Conservation (phyloP, 2,329 filamentous ascomycete species). For the Decorospora gaudefroyi region DNA sequence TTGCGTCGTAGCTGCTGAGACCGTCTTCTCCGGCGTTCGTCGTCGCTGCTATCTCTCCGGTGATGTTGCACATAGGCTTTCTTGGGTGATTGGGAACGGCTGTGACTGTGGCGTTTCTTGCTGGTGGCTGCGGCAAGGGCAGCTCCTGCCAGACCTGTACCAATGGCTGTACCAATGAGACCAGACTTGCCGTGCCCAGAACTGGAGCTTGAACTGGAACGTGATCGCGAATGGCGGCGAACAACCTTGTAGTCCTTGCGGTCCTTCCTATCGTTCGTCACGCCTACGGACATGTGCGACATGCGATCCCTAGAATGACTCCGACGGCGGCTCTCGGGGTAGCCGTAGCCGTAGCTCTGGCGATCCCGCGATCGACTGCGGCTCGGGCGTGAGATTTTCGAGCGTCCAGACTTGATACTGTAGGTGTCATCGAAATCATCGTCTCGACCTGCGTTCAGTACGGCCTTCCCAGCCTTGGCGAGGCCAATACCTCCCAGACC, state of each 20-base stretch:
- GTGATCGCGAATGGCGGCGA: constrained; percentile 34
- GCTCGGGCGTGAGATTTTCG: constrained; percentile 36
- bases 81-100: constrained; percentile 45
- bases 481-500: constrained; percentile 60
- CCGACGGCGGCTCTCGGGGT: constrained; percentile 46
- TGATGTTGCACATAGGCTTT: constrained; percentile 34
- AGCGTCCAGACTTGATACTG: constrained; percentile 60
- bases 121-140: constrained; percentile 41
- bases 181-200: constrained; percentile 44
- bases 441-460: constrained; percentile 55
- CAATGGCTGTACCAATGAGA: constrained; percentile 46
- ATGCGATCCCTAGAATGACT: constrained; percentile 47
- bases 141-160: constrained; percentile 47
- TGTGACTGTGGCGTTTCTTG: constrained; percentile 43
- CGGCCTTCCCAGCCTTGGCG: constrained; percentile 57
- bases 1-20: constrained; percentile 37
- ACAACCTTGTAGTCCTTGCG: constrained; percentile 46
- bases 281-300: constrained; percentile 40
- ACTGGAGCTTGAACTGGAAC: constrained; percentile 52
- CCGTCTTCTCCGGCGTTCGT: constrained; percentile 35
- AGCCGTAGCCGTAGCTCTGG: constrained; percentile 54
- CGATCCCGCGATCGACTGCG: constrained; percentile 48
- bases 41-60: constrained; percentile 37
- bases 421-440: constrained; percentile 65
- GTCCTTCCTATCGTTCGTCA: constrained; percentile 43